Conservation (phyloP, 495 filamentous ascomycete species). For the Mytilinidion resinicola region DNA sequence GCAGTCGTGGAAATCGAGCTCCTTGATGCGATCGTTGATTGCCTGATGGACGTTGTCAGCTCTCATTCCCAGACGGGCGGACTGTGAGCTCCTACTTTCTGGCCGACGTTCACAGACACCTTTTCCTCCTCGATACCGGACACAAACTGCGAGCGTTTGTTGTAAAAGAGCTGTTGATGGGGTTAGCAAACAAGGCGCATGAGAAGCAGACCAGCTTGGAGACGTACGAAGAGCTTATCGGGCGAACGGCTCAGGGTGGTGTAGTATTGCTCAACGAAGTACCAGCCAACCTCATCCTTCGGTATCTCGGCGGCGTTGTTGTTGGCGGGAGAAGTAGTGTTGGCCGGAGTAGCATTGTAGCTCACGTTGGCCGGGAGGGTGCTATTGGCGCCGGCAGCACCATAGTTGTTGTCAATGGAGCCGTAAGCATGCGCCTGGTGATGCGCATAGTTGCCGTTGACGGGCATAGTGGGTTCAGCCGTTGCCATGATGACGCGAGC, state of each 20-base stretch:
- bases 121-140: constrained; percentile 72
- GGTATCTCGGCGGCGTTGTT: constrained; percentile 27
- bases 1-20: constrained; percentile 91
- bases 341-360: constrained; percentile 15
- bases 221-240: constrained; percentile 80
- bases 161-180: constrained; percentile 41
- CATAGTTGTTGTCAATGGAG: constrained; percentile 27
- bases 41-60: constrained; percentile 47
- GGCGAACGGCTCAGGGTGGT: constrained; percentile 91
- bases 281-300: constrained; percentile 96
- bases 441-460: constrained; percentile 40
- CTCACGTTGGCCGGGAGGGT: constrained; percentile 5
- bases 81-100: constrained; percentile 50
- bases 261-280: constrained; percentile 98
- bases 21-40: constrained; percentile 89
- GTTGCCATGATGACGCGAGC: constrained; percentile 33
- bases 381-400: constrained; percentile 17
- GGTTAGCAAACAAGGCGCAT: constrained; percentile 7
- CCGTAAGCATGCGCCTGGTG: constrained; percentile 32
- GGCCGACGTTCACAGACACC: constrained; percentile 72
- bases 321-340: constrained; percentile 9
- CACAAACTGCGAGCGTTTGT: constrained; percentile 43
- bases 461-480: constrained; percentile 32
- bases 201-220: background rate
- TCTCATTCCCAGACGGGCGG: background rate